Conservation (phyloP, 2,329 filamentous ascomycete genomes). For the Aspergillaceae sp. region DNA sequence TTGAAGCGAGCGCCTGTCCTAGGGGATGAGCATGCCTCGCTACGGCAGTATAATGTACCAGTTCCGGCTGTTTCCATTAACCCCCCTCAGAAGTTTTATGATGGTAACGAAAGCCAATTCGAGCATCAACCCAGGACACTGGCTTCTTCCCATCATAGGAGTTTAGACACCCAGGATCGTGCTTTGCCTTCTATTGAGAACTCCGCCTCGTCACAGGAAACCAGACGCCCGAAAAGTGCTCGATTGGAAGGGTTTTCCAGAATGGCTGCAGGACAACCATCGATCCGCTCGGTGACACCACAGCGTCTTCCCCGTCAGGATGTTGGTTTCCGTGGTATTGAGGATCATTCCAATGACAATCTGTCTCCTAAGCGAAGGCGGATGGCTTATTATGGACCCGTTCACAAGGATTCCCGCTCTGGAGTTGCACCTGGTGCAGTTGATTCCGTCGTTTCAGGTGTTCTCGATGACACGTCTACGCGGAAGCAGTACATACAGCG, state of each 20-base stretch:
- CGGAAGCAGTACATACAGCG: conserved; percentile 12
- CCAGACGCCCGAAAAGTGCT: conserved; percentile 14
- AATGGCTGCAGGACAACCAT: conserved; percentile 19
- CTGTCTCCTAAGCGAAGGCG: conserved; percentile 27
- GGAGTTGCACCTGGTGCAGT: conserved; percentile 3
- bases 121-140: conserved; percentile 10
- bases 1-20: conserved; percentile 13
- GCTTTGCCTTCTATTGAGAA: conserved; percentile 31
- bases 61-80: conserved; percentile 26
- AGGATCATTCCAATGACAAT: conserved; percentile 16
- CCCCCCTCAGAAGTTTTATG: conserved; percentile 17
- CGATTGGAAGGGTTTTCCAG: conserved; percentile 21
- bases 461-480: conserved; percentile 9
- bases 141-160: conserved; percentile 10
- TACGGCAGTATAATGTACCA: conserved; percentile 10
- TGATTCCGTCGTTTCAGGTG: conserved; percentile 3
- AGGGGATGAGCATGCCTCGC: conserved; percentile 11
- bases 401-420: conserved; percentile 7
- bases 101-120: conserved; percentile 10
- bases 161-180: conserved; percentile 18
- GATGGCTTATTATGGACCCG: conserved; percentile 17
- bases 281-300: conserved; percentile 24
- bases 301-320: conserved; percentile 13
- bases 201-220: conserved; percentile 12
- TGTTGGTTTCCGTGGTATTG: conserved; percentile 9